A percentile compares a stretch with the other conserved stretches of the same genome.
Conservation (phyloP, 163 green algal species). For the Scenedesmus sp. region DNA sequence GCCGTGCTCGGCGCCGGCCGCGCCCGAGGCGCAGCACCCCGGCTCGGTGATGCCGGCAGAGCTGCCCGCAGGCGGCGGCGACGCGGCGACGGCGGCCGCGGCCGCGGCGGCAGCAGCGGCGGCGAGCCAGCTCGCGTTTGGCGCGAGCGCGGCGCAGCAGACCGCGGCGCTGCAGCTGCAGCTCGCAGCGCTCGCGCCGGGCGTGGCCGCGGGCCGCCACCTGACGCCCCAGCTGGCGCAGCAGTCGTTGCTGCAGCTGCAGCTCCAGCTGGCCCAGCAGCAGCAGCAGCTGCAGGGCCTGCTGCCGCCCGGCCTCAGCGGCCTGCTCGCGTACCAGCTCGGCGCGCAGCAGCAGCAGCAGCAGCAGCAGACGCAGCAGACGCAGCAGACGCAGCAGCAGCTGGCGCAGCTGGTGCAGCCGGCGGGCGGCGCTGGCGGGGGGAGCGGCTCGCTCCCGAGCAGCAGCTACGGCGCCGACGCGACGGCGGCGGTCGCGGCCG, state of each 20-base stretch:
- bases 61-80: too few species aligned
- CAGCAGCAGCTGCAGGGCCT: neutral
- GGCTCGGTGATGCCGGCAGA: too few species aligned
- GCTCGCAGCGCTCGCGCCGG: neutral
- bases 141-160: too few species aligned
- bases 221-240: constrained; percentile 1
- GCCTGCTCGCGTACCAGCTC: neutral
- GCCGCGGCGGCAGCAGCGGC: too few species aligned
- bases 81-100: too few species aligned
- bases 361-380: neutral
- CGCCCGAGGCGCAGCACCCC: too few species aligned
- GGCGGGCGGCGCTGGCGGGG: too few species aligned
- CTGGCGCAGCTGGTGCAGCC: neutral
- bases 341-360: neutral
- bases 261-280: neutral
- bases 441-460: neutral
- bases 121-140: too few species aligned
- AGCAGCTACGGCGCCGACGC: neutral
- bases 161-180: constrained; percentile 14
- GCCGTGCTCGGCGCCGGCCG: too few species aligned
- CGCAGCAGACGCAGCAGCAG: neutral
- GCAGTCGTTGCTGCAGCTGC: neutral
- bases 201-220: neutral
- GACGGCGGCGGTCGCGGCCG: too few species aligned
- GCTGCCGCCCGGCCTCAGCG: neutral